A percentile compares a stretch with the other conserved stretches of the same genome.
These are phyloP conservation scores for Hypoxylon sp. DNA, from an alignment of 2,329 filamentous ascomycete species.

Conservation along the genomic window DNA sequence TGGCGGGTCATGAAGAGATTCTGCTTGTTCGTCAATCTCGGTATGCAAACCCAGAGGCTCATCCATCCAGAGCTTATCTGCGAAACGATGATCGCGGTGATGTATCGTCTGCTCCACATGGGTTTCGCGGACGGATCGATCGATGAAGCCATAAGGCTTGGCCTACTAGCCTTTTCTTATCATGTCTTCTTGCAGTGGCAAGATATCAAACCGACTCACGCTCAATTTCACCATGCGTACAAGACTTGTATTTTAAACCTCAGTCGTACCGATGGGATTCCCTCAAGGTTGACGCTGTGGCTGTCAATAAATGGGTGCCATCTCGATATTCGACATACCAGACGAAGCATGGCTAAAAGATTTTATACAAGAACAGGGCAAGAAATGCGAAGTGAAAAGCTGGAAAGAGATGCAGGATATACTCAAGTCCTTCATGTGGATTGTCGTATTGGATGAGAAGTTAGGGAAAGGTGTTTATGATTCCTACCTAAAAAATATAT, in stretches of 20 bases:
- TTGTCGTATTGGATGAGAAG: conserved; percentile 42
- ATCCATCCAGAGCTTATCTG: conserved; percentile 33
- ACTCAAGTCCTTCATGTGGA: conserved; percentile 44
- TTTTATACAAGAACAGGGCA: not conserved
- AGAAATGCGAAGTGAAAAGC: conserved; percentile 2
- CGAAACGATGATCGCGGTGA: conserved; percentile 48
- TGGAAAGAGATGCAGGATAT: conserved; percentile 39
- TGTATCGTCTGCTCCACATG: conserved; percentile 52
- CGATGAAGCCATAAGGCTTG: conserved; percentile 50
- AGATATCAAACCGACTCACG: conserved; percentile 33
- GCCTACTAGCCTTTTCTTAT: conserved; percentile 50
- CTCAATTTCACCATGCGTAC: conserved; percentile 28
- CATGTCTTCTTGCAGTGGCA: conserved; percentile 52
- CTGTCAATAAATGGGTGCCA: conserved; percentile 38
- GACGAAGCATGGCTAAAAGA: conserved; percentile 36
- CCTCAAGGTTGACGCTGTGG: conserved; percentile 39
- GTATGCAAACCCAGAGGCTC: conserved; percentile 27
- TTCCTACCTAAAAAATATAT: no score
- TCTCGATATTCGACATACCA: conserved; percentile 34
- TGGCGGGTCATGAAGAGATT: conserved; percentile 41
- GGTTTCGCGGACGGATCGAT: conserved; percentile 40
- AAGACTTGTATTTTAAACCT: conserved; percentile 22
- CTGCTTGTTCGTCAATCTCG: conserved; percentile 40
- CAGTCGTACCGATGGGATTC: not conserved
- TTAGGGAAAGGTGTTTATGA: conserved; percentile 23